Evolutionary conservation across 1,284 basidiomycete genomes (phyloP), one percentile per base, ranked within the genome.

Genomic region (Ustilago nuda): DNA sequence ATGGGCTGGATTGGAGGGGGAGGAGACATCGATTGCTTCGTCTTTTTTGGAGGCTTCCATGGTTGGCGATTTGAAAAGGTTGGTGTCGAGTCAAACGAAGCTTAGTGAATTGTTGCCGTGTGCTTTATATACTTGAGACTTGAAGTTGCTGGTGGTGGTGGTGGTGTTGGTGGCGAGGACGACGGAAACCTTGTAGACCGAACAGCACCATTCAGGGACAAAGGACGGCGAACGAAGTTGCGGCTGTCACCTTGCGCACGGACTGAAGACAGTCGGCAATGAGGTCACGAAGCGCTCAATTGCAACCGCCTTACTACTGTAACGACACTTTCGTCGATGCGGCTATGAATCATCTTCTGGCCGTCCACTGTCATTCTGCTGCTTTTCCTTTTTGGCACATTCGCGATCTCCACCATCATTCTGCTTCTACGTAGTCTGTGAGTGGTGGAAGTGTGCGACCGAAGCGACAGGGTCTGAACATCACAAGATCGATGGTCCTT

Each of bases 1-100:
- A 58, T 78, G 76, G 4, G 76, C 72, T 11, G 76, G 76, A 56
- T 78, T 78, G 55, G 30, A 51, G 2, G 68, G 76, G 23, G 76
- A 78, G 7, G 76, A 71, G 13, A 78, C 64, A 43, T 73, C 67
- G 6, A 52, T 27, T 1, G 58, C 56, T 8, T 71, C 74, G 11
- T 65, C 36, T 39, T 56, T 58, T 55, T 72, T 72, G 59, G 15
- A 53, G 5, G 56, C 43, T 56, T 66, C 61, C 72, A 75, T 75
- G 23, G 35, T 60, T 15, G 48, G n/a, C 48, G 6, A 50, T 23
- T 8, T 11, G 48, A 9, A 9, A 2, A 8, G 46, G 8, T 23
- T 23, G 46, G 46, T 48, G 46, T 48, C n/a, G 39, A 17, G 39
- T 12, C 6, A 27, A 48, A 23, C 13, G 46, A 19, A 8, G 9